Base-by-base conservation (phyloP, 176 grass and related monocot genomes). In the Puya raimondii region DNA sequence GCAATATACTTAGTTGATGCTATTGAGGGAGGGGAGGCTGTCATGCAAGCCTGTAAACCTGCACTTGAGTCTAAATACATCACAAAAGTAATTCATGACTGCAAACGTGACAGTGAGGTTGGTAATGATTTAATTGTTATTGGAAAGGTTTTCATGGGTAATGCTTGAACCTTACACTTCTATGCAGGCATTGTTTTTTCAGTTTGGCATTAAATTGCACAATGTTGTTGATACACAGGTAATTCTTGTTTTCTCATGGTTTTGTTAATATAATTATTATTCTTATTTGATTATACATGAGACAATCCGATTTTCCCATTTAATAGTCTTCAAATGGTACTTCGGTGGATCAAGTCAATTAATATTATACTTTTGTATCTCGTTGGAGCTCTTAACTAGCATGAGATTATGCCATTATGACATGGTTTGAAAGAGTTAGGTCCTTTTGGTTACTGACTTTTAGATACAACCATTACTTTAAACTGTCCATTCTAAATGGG, bases 141-240 rank as follows among this genome's bases (percentile, higher is more conserved):
- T 18, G 9, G 10, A 61, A 61, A 61, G 10, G 20, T 18, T 21
- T 61, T 61, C 16, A 64, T 65, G 42, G 50, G 58, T 71, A 80
- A 74, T 58, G 27, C 67, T 65, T 74, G 64, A 58, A 68, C 48
- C 1, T 69, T 76, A 33, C 26, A n/a, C 48, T 76, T 54, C 12
- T 74, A 25, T 87, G 77, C 93, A 97, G 93, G 89, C 93, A 80
- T 81, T 97, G 74, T 85, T 90, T 80, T 97, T 92, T 79, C 93
- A 97, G 77, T 92, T 90, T 72, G 93, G 93, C 74, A 97, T 97
- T 66, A 92, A 90, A 89, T 77, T 97, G 66, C 82, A 87, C 70
- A 97, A 92, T 84, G 93, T 90, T 74, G 71, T 97, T 74, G 93
- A 97, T 87, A 92, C 93, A 57, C 89, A 97, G 93, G 93, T 92